Evolutionary conservation across 768 basidiomycete species (phyloP).

Genomic region (Boletus sensibilis): DNA sequence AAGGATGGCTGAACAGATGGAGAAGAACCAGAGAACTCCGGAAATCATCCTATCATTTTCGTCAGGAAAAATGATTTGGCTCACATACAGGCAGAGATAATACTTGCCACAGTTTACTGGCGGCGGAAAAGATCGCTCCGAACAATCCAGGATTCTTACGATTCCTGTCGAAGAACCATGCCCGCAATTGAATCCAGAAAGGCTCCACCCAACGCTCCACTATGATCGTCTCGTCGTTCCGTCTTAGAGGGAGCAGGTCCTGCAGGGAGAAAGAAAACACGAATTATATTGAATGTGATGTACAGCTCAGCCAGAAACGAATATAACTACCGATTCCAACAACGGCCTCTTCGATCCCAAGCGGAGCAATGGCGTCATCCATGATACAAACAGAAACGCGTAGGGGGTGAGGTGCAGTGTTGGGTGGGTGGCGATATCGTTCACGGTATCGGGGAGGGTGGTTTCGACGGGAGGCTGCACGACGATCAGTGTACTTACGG

Average conservation of each 20-base stretch:
- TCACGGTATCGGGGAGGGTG: slow-evolving; percentile 13
- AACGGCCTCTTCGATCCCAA: slow-evolving; percentile 29
- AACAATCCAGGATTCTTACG: slow-evolving; percentile 19
- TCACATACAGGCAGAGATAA: not conserved
- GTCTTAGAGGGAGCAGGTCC: slow-evolving; percentile 28
- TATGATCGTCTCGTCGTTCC: slow-evolving; percentile 23
- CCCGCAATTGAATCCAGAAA: slow-evolving; percentile 25
- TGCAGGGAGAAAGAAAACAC: slow-evolving; percentile 10
- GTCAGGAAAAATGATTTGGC: not conserved
- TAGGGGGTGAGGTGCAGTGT: slow-evolving; percentile 14
- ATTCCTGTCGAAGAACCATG: slow-evolving; percentile 18
- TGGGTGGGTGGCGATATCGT: slow-evolving; percentile 21
- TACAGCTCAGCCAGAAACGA: slow-evolving; percentile 23
- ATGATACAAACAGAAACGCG: slow-evolving; percentile 24
- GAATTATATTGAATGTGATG: slow-evolving; percentile 16
- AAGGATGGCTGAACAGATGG: slow-evolving; percentile 20
- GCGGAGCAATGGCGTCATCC: slow-evolving; percentile 28
- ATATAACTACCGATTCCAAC: slow-evolving; percentile 33
- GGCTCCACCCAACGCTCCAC: slow-evolving; percentile 26
- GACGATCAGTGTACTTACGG: slow-evolving; percentile 20
- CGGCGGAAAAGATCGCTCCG: slow-evolving; percentile 15
- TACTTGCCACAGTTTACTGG: slow-evolving; percentile 16
- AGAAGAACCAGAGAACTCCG: slow-evolving; percentile 31
- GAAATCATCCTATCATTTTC: slow-evolving; percentile 21
- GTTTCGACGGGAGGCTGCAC: slow-evolving; percentile 25